A percentile compares a stretch with the other conserved stretches of the same genome.
Evolutionary conservation across 2,329 filamentous ascomycete species (phyloP).

Genomic region (Colletotrichum melonis): DNA sequence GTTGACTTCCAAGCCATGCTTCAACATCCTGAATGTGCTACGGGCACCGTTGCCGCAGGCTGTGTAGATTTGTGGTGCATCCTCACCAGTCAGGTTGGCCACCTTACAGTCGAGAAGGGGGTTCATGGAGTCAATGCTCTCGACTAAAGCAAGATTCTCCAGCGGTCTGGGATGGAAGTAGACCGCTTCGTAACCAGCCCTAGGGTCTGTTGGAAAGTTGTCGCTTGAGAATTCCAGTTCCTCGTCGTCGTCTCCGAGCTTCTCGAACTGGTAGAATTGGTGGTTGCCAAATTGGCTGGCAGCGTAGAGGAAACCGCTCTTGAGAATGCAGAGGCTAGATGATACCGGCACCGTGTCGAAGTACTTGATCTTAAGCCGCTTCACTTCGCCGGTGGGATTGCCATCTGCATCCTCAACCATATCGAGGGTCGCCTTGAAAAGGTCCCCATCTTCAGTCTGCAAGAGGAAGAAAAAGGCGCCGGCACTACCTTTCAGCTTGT

Average conservation of each 20-base stretch:
- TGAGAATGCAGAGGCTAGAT: constrained; percentile 88
- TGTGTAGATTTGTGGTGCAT: constrained; percentile 96
- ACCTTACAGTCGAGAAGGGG: constrained; percentile 93
- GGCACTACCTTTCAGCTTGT: constrained; percentile 84
- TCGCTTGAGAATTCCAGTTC: constrained; percentile 89
- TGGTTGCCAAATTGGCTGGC: constrained; percentile 94
- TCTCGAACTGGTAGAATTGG: constrained; percentile 96
- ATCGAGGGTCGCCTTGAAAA: constrained; percentile 96
- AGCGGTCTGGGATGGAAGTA: constrained; percentile 86
- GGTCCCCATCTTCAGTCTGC: constrained; percentile 96
- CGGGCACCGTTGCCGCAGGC: constrained; percentile 89
- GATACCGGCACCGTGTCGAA: constrained; percentile 96
- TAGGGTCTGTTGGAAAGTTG: constrained; percentile 80
- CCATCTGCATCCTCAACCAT: constrained; percentile 86
- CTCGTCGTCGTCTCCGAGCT: constrained; percentile 94
- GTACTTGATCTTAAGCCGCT: constrained; percentile 91
- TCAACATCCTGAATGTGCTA: constrained; percentile 90
- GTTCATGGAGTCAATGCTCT: constrained; percentile 89
- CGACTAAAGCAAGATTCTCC: constrained; percentile 86
- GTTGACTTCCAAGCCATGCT: constrained; percentile 91
- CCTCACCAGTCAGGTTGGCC: constrained; percentile 89
- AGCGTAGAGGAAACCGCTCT: constrained; percentile 94
- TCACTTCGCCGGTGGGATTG: constrained; percentile 83
- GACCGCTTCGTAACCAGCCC: constrained; percentile 77
- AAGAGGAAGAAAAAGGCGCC: constrained; percentile 97